Conservation (phyloP, 2,329 filamentous ascomycete genomes). For the Aspergillus sp. region DNA sequence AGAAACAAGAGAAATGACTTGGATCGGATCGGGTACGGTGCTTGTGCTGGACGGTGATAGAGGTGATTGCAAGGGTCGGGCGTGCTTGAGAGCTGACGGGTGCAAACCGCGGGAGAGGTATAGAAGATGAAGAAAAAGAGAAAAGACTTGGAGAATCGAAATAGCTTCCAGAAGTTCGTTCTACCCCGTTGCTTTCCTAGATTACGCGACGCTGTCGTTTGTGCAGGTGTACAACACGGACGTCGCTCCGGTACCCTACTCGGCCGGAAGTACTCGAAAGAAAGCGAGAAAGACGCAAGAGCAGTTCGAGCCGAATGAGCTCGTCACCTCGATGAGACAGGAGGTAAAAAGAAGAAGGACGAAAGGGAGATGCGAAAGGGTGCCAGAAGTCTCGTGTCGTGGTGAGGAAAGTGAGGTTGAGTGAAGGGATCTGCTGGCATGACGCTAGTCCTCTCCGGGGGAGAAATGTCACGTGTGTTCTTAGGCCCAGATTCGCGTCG, state of each 20-base stretch:
- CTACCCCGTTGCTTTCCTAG: slow-evolving; percentile 24
- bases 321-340: not conserved
- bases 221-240: slow-evolving; percentile 6
- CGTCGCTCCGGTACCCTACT: not conserved
- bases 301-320: too few relatives aligned
- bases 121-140: slow-evolving; percentile 13
- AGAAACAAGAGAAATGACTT: slow-evolving; percentile 23
- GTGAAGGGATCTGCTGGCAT: slow-evolving; percentile 25
- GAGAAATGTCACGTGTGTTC: slow-evolving; percentile 23
- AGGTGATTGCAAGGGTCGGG: slow-evolving; percentile 28
- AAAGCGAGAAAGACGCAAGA: not conserved
- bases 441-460: slow-evolving; percentile 29
- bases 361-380: slow-evolving; percentile 16
- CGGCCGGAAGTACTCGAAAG: not conserved
- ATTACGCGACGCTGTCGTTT: slow-evolving; percentile 21
- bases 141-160: slow-evolving; percentile 8
- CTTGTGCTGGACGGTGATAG: slow-evolving; percentile 30
- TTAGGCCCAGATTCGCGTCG: not conserved
- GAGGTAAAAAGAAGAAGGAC: slow-evolving; percentile 9
- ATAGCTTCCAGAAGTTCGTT: slow-evolving; percentile 23
- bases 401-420: slow-evolving; percentile 8
- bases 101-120: slow-evolving; percentile 26
- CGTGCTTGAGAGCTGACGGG: slow-evolving; percentile 26
- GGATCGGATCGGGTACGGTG: slow-evolving; percentile 29
- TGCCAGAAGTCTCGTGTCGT: not conserved